These are phyloP conservation scores for Tetrahymena thermophila DNA, from an alignment of 73 alveolate species.

Conservation along the genomic window DNA sequence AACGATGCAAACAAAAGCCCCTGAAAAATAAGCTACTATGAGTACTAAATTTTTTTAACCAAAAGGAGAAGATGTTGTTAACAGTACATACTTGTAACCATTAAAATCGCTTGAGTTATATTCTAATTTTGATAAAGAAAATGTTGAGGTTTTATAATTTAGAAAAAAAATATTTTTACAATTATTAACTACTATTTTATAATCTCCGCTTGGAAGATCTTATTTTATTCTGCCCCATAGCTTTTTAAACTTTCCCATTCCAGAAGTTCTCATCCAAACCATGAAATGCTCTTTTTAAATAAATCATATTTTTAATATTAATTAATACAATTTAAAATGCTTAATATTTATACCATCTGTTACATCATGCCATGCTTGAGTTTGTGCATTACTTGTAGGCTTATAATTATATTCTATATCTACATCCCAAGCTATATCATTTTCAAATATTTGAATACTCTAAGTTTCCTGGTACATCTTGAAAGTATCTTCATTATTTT, in stretches of 20 bases:
- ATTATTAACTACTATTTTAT: conserved; percentile 51
- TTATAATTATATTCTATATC: conserved; percentile 69
- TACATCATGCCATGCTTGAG: conserved; percentile 62
- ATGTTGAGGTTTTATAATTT: not conserved
- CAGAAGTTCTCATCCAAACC: conserved; percentile 93
- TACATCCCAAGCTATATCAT: conserved; percentile 69
- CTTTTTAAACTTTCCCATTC: conserved; percentile 80
- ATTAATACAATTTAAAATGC: conserved; percentile 49
- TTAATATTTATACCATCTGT: conserved; percentile 53
- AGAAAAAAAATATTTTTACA: not conserved
- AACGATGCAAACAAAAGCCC: conserved; percentile 18
- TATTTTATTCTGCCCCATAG: conserved; percentile 81
- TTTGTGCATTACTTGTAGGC: conserved; percentile 30
- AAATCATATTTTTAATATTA: conserved; percentile 30
- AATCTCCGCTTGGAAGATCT: conserved; percentile 57
- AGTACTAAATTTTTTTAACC: conserved; percentile 87
- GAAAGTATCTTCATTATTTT: not conserved
- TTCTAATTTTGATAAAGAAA: not conserved
- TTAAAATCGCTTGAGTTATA: conserved; percentile 74
- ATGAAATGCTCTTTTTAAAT: conserved; percentile 72
- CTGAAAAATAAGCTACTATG: conserved; percentile 62
- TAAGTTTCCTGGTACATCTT: not conserved
- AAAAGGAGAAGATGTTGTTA: conserved; percentile 80
- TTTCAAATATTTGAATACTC: conserved; percentile 40
- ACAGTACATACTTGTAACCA: conserved; percentile 77